Percentiles rank a stretch among this genome's conserved stretches.
phyloP scores from a whole-genome alignment of 345 rosid species.

The Corymbia maculata region DNA sequence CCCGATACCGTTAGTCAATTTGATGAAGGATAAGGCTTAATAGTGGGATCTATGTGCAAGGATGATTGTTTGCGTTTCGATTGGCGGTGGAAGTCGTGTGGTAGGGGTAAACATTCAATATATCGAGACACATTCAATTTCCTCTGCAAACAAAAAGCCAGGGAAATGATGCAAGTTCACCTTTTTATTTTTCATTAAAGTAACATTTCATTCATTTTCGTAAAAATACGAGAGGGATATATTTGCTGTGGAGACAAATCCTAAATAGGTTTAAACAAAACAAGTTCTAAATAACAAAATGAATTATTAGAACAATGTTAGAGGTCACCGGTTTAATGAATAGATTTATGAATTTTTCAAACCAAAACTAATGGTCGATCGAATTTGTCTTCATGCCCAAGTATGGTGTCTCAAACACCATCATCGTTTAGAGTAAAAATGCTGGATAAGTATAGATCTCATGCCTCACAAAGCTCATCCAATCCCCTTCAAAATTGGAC shows the following conservation, averaged over 20 bases:
- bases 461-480: too few species aligned
- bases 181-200: too few species aligned
- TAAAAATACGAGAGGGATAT: neutral
- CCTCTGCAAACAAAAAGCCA: neutral
- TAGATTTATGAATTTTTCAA: too few species aligned
- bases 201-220: neutral
- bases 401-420: too few species aligned
- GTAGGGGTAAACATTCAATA: neutral
- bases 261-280: neutral
- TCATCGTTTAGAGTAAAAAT: too few species aligned
- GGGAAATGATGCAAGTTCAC: neutral
- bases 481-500: too few species aligned
- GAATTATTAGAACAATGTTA: too few species aligned
- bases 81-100: neutral
- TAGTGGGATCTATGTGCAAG: neutral
- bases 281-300: neutral
- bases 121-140: neutral
- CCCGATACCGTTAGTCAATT: neutral
- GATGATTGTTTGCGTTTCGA: neutral
- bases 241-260: too few species aligned
- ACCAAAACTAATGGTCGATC: too few species aligned
- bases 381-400: too few species aligned
- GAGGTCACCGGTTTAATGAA: too few species aligned
- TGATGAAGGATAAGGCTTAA: neutral
- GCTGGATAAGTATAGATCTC: too few species aligned